Percentiles rank a stretch among this genome's conserved stretches.
phyloP scores from a whole-genome alignment of 139 green algal species.

The Microglena sp. region DNA sequence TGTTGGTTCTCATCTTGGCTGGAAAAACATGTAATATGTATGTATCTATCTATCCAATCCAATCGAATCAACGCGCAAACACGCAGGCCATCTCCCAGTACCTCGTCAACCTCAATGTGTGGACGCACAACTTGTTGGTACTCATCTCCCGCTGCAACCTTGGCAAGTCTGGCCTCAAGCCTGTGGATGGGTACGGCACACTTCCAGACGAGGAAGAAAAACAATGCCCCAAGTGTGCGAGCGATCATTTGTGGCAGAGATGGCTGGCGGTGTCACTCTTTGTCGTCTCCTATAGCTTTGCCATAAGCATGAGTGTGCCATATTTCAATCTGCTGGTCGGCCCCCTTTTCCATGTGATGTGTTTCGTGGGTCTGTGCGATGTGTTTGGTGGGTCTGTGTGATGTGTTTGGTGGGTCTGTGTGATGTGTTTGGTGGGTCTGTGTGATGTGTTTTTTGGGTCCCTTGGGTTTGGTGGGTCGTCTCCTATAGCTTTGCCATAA shows the following conservation, averaged over 20 bases:
- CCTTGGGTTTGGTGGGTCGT: too few relatives aligned
- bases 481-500: conserved; percentile 30
- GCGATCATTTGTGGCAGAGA: conserved; percentile 1
- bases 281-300: conserved; percentile 32
- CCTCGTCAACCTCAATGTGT: conserved; percentile 52
- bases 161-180: background rate
- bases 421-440: too few relatives aligned
- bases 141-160: conserved; percentile 19
- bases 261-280: conserved; percentile 30
- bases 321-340: conserved; percentile 49
- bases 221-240: background rate
- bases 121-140: conserved; percentile 49
- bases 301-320: conserved; percentile 33
- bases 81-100: conserved; percentile 46
- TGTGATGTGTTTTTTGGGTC: too few relatives aligned
- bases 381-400: too few relatives aligned
- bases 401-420: too few relatives aligned
- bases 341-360: too few relatives aligned
- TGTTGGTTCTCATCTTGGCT: conserved; percentile 14
- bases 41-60: background rate
- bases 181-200: background rate
- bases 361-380: too few relatives aligned
- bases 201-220: background rate
- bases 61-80: background rate
- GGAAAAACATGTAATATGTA: background rate